Conservation (phyloP, 345 rosid genomes). For the Rhodomyrtus tomentosa region DNA sequence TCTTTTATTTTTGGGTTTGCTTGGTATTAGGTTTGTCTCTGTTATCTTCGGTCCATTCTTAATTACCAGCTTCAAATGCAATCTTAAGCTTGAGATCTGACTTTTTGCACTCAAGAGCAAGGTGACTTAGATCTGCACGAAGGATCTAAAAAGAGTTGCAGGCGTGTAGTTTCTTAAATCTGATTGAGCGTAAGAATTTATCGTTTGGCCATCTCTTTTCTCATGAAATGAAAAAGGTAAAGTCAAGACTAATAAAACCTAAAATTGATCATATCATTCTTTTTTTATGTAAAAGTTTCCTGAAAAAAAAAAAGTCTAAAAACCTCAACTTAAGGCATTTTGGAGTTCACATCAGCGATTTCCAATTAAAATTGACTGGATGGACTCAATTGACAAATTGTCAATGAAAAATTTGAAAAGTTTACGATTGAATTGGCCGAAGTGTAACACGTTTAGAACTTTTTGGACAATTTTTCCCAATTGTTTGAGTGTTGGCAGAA, state of each 20-base stretch:
- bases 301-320: too few species aligned
- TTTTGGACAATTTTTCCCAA: too few species aligned
- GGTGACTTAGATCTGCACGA: not conserved
- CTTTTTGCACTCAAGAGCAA: not conserved
- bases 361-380: too few species aligned
- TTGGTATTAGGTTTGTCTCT: not conserved
- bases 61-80: not conserved
- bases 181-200: not conserved
- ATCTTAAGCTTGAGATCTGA: not conserved
- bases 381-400: too few species aligned
- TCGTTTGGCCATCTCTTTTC: not conserved
- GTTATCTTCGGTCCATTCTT: not conserved
- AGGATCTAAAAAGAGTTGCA: not conserved
- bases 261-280: not conserved
- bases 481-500: too few species aligned
- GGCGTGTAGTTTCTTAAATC: not conserved
- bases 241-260: not conserved
- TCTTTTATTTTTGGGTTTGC: not conserved
- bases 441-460: too few species aligned
- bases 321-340: too few species aligned
- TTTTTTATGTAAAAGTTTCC: too few species aligned
- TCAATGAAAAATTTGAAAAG: too few species aligned
- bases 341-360: too few species aligned
- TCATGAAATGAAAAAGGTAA: not conserved
- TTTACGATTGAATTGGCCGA: too few species aligned